Evolutionary conservation across 1,284 basidiomycete genomes (phyloP), one percentile per base, ranked within the genome.

Genomic region (Trichosporon coremiiforme): DNA sequence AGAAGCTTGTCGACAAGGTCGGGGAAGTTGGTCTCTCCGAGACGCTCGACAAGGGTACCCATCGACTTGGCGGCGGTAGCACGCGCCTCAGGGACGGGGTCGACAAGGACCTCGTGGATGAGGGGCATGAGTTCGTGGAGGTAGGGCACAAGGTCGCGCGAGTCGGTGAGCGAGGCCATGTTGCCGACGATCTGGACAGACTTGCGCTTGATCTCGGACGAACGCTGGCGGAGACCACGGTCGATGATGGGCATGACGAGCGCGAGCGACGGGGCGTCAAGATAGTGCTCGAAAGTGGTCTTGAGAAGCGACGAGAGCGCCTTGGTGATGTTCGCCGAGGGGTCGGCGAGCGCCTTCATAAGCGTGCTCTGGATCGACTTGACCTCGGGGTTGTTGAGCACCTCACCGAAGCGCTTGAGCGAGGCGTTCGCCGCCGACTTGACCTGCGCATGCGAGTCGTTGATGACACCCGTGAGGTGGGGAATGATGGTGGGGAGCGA

Each of bases 101-200:
- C 94, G 55, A 96, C 91, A 17, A 99, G 88, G 25, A 99, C 97
- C 47, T 90, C 85, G 75, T 98, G 94, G 0, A 99, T 91, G 79
- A 98, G 87, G 0, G 97, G 97, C 71, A 99, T 87, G 53, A 99
- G 88, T 70, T 90, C 88, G 55, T 89, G 87, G 8, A 99, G 87
- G 83, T 99, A 98, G 0, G 97, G 95, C n/a, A 96, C 90, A 75
- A 99, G 95, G 83, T 99, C 96, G 79, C 95, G 94, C 0, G 94
- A 89, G 76, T 99, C 95, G 0, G 97, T 99, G 57, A 99, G 86
- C 6, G 94, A 92, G 0, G 94, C 93, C 73, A 99, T 87, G 80
- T 99, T 98, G 35, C 97, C 97, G 53, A 99, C 93, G 73, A 99
- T 99, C 80, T 96, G 94, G 0, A 93, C 94, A 9, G 96, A 93